Base-by-base conservation (phyloP, 352 stramenopile species). In the Phytophthora syringae region DNA sequence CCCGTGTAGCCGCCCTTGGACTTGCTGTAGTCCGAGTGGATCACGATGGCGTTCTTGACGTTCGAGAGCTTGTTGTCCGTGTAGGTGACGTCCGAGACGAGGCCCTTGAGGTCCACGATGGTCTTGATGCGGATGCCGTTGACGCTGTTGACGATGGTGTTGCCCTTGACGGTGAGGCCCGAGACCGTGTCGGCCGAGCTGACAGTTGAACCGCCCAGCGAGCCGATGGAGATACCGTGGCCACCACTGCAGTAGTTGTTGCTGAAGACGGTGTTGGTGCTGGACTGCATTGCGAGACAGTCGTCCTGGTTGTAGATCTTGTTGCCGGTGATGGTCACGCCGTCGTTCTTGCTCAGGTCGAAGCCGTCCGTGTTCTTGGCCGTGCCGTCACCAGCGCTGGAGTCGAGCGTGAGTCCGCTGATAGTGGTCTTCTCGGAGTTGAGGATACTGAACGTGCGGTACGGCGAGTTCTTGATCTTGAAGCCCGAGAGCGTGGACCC, bases 201-300 rank as follows among this genome's bases (percentile, higher is more conserved):
- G 5, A 73, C 39, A 9, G 43, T 30, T 10, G 15, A 34, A 20
- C 69, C 63, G 37, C 63, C 69, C 20, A 77, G 32, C 49, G 69
- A 77, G 25, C 69, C 63, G 43, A 77, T 70, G 20, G 69, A 77
- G 45, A 77, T 64, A 11, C 69, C 69, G 48, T 65, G 56, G 47
- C 57, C 57, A 21, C 57, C 57, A 21, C 44, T 64, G 47, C 56
- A 64, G n/a, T n/a, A n/a, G n/a, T n/a, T n/a, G n/a, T n/a, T n/a
- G n/a, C n/a, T n/a, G n/a, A n/a, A n/a, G n/a, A n/a, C n/a, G n/a
- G n/a, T n/a, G n/a, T n/a, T n/a, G n/a, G n/a, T n/a, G n/a, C n/a
- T n/a, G n/a, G n/a, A n/a, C n/a, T n/a, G n/a, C n/a, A n/a, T n/a
- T n/a, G n/a, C n/a, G n/a, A n/a, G n/a, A n/a, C n/a, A n/a, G 32